phyloP scores from a whole-genome alignment of 306 rosid species.

The Quillaja saponaria region DNA sequence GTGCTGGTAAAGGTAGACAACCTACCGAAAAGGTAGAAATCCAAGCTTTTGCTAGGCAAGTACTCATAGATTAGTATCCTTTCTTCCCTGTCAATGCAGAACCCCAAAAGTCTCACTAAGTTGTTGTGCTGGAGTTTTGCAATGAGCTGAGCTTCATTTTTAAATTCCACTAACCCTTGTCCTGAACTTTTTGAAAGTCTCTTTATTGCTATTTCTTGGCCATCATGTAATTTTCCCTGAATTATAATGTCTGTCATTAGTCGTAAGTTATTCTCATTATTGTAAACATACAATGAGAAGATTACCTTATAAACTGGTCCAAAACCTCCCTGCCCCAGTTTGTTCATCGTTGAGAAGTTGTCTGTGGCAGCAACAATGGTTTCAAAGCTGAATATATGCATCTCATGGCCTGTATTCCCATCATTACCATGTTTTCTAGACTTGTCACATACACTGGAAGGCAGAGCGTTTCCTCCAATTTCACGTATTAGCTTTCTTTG shows the following conservation, averaged over 20 bases:
- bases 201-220: constrained; percentile 28
- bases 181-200: constrained; percentile 30
- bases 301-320: constrained; percentile 38
- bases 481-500: constrained; percentile 18
- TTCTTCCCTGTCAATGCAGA: constrained; percentile 34
- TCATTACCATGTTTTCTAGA: neutral
- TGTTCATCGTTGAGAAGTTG: constrained; percentile 25
- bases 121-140: constrained; percentile 38
- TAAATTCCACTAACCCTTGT: constrained; percentile 35
- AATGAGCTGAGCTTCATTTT: constrained; percentile 34
- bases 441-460: constrained; percentile 1
- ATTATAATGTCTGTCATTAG: neutral
- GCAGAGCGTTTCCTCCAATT: constrained; percentile 17
- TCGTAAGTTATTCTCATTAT: too few species aligned
- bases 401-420: neutral
- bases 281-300: too few species aligned
- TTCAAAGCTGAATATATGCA: constrained; percentile 27
- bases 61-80: constrained; percentile 34
- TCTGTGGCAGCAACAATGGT: constrained; percentile 28
- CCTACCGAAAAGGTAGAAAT: constrained; percentile 43
- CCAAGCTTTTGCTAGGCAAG: constrained; percentile 34
- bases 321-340: neutral
- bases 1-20: too few species aligned
- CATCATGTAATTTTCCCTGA: constrained; percentile 31
- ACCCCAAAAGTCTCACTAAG: constrained; percentile 29